Evolutionary conservation across 257 asterid species (phyloP).

Genomic region (Solanum bukasovii): DNA sequence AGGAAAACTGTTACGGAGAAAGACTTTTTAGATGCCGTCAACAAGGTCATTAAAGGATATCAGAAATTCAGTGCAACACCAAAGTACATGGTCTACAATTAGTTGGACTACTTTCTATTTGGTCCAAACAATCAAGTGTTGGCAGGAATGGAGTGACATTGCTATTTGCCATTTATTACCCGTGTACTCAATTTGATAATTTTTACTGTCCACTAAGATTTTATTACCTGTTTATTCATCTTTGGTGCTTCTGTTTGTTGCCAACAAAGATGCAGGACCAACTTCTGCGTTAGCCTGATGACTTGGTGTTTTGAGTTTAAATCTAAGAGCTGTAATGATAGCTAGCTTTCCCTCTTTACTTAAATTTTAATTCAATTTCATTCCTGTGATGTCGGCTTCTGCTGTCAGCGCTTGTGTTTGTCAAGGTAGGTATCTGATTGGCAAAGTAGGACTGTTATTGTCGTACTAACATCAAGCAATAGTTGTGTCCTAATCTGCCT

Average conservation of each 20-base stretch:
- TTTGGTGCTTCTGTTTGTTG: neutral
- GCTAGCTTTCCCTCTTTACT: neutral
- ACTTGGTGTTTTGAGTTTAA: neutral
- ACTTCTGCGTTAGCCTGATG: neutral
- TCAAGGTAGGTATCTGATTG: neutral
- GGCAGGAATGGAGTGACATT: neutral
- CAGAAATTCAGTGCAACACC: slow-evolving; percentile 97
- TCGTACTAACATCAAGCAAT: neutral
- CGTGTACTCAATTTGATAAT: neutral
- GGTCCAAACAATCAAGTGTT: neutral
- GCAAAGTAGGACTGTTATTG: neutral
- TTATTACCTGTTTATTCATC: neutral
- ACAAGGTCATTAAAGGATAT: slow-evolving; percentile 91
- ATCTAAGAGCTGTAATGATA: neutral
- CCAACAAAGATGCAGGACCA: neutral
- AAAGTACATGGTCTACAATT: slow-evolving; percentile 89
- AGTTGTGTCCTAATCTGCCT: neutral
- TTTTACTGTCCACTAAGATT: neutral
- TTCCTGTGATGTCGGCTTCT: no score
- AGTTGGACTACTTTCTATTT: neutral
- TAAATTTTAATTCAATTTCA: neutral
- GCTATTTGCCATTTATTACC: neutral
- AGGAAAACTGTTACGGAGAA: slow-evolving; percentile 93
- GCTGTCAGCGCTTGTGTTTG: neutral
- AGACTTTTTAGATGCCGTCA: slow-evolving; percentile 89